phyloP scores from a whole-genome alignment of 345 rosid species.

The Pistacia integerrima region DNA sequence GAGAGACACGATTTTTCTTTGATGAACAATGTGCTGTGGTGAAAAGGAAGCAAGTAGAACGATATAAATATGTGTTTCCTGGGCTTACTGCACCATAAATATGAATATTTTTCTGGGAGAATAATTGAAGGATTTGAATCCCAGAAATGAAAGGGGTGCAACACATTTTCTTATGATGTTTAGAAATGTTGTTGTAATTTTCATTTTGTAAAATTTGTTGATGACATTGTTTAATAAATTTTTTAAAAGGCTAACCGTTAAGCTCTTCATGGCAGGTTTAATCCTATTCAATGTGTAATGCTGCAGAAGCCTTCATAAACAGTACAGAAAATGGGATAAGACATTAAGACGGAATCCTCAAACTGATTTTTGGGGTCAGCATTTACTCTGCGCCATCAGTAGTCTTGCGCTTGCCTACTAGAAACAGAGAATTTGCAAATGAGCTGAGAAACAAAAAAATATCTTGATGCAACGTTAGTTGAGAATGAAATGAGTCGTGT shows the following conservation, averaged over 20 bases:
- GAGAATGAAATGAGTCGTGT: not conserved
- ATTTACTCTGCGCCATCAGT: not conserved
- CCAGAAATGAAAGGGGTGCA: not conserved
- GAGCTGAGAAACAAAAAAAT: too few relatives aligned
- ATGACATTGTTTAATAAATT: not conserved
- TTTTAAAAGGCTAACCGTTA: not conserved
- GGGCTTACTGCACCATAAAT: not conserved
- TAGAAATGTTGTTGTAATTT: not conserved
- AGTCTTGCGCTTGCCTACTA: slow-evolving; percentile 1
- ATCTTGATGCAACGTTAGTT: not conserved
- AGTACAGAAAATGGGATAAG: not conserved
- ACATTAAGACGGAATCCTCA: not conserved
- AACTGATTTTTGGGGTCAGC: not conserved
- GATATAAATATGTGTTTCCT: not conserved
- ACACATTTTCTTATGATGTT: not conserved
- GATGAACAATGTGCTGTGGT: not conserved
- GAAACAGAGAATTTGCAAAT: too few relatives aligned
- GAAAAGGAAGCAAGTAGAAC: not conserved
- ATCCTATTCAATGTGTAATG: not conserved
- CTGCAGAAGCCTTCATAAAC: not conserved
- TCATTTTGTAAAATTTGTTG: not conserved
- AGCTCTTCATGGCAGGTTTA: not conserved
- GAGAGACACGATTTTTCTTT: too few relatives aligned
- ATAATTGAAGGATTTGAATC: not conserved
- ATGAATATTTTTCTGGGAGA: not conserved